These are phyloP conservation scores for Neonectria hederae DNA, from an alignment of 2,329 filamentous ascomycete genomes.

Conservation along the genomic window DNA sequence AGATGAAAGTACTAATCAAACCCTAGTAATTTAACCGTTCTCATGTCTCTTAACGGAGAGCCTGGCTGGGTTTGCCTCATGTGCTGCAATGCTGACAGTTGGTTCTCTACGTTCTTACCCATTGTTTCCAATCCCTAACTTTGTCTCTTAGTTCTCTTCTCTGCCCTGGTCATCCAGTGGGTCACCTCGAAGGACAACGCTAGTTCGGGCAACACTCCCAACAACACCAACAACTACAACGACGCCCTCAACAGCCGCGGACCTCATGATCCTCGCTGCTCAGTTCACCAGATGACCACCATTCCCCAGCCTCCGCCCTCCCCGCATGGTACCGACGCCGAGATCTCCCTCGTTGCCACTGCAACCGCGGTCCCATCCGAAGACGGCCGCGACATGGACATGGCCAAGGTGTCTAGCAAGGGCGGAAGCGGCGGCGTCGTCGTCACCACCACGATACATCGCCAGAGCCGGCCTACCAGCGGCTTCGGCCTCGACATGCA, in stretches of 20 bases:
- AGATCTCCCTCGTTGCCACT: conserved; percentile 39
- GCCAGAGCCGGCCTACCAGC: conserved; percentile 45
- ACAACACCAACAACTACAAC: conserved; percentile 7
- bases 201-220: conserved; percentile 42
- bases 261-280: neutral
- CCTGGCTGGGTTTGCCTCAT: conserved; percentile 73
- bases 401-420: conserved; percentile 27
- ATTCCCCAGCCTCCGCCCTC: conserved; percentile 20
- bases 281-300: conserved; percentile 11
- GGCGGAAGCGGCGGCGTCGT: conserved; percentile 42
- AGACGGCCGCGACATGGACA: conserved; percentile 29
- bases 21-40: conserved; percentile 64
- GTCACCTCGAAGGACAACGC: conserved; percentile 59
- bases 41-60: conserved; percentile 68
- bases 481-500: conserved; percentile 19
- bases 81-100: conserved; percentile 72
- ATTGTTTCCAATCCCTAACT: conserved; percentile 3
- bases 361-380: conserved; percentile 32
- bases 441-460: conserved; percentile 51
- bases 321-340: conserved; percentile 37
- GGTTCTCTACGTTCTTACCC: conserved; percentile 34
- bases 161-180: conserved; percentile 70
- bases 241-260: neutral
- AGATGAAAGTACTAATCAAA: conserved; percentile 15
- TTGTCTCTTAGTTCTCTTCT: conserved; percentile 62